phyloP scores from a whole-genome alignment of 352 stramenopile genomes.

The Globisporangium carolinianum region DNA sequence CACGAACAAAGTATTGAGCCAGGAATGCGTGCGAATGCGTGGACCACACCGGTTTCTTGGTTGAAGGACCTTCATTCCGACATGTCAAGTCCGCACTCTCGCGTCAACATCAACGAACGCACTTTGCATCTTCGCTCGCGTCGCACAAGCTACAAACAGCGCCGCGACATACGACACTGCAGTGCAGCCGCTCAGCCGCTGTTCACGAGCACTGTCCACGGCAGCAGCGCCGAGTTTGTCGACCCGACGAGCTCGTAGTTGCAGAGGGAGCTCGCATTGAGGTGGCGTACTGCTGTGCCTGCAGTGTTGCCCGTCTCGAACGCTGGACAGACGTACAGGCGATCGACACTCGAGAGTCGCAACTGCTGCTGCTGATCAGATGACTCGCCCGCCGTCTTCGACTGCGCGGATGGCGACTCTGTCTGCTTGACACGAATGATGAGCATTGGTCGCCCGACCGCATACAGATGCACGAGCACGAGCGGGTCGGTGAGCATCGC shows the following conservation, averaged over 20 bases:
- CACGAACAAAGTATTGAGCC: too few species aligned
- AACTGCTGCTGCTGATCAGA: too few species aligned
- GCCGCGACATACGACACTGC: too few species aligned
- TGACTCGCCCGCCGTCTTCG: too few species aligned
- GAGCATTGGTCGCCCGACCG: constrained; percentile 13
- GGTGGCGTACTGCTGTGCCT: not conserved
- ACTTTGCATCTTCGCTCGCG: too few species aligned
- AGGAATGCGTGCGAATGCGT: too few species aligned
- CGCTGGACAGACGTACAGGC: not conserved
- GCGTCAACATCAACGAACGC: too few species aligned
- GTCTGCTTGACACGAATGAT: constrained; percentile 14
- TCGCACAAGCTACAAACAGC: too few species aligned
- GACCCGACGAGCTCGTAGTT: constrained; percentile 4
- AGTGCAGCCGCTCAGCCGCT: not conserved
- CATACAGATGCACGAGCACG: constrained; percentile 14
- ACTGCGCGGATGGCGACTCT: not conserved
- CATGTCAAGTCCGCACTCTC: too few species aligned
- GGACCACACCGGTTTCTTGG: too few species aligned
- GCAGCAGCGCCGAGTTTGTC: not conserved
- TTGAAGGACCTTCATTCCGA: too few species aligned
- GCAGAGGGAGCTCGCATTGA: not conserved
- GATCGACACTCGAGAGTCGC: too few species aligned
- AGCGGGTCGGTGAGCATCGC: constrained; percentile 23
- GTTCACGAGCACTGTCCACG: constrained; percentile 4
- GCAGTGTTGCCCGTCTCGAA: not conserved